phyloP scores from a whole-genome alignment of 805 yeast species.

The Saccharomycopsis fermentans region DNA sequence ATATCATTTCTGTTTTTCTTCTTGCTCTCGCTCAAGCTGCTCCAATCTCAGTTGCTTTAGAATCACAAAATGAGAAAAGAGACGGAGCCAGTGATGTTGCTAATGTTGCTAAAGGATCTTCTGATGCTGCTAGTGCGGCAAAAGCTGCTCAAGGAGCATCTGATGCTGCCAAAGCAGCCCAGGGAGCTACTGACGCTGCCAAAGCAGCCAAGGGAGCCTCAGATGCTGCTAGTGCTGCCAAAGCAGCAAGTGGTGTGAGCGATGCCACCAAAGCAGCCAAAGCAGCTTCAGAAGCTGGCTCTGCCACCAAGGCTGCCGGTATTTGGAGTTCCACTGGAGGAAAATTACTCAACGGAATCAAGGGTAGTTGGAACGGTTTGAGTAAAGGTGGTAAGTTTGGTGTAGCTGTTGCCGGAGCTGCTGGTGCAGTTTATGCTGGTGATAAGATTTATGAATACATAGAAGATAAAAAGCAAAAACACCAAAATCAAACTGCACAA shows the following conservation, averaged over 20 bases:
- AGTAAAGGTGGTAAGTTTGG: constrained; percentile 7
- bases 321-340: neutral
- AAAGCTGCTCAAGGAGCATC: neutral
- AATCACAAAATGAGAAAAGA: neutral
- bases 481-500: neutral
- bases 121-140: neutral
- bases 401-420: constrained; percentile 6
- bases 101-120: neutral
- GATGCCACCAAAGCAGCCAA: neutral
- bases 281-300: neutral
- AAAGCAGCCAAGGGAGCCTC: neutral
- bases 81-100: neutral
- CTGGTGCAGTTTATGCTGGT: constrained; percentile 3
- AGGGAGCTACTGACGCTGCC: neutral
- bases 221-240: neutral
- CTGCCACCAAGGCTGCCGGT: neutral
- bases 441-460: neutral
- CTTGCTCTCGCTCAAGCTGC: neutral
- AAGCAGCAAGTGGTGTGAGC: neutral
- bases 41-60: neutral
- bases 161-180: neutral
- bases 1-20: neutral
- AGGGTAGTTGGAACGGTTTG: neutral
- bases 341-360: neutral
- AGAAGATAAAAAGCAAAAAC: neutral